A percentile compares a stretch with the other conserved stretches of the same genome.
phyloP scores from a whole-genome alignment of 1,284 basidiomycete genomes.

The Papiliotrema flavescens region DNA sequence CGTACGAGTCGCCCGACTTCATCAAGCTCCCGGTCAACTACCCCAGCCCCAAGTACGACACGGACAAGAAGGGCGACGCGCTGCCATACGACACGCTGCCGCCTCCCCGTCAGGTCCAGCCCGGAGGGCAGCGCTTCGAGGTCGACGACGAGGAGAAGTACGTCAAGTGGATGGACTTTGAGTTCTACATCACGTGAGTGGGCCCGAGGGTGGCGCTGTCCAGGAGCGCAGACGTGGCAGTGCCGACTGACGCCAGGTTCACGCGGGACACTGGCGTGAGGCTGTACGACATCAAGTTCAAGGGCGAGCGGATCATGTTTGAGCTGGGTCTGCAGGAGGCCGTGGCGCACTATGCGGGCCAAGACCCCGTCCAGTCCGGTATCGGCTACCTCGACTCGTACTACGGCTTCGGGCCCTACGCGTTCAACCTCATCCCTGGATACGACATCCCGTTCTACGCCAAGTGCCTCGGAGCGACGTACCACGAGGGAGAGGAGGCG shows the following conservation, averaged over 20 bases:
- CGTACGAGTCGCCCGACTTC: conserved; percentile 26
- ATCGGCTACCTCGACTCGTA: conserved; percentile 23
- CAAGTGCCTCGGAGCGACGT: conserved; percentile 19
- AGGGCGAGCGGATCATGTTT: conserved; percentile 38
- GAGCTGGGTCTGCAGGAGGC: conserved; percentile 44
- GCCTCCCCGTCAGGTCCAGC: conserved; percentile 36
- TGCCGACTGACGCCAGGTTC: conserved; percentile 21
- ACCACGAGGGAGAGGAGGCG: conserved; percentile 36
- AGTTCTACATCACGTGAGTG: conserved; percentile 30
- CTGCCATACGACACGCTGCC: conserved; percentile 29
- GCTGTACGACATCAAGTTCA: conserved; percentile 41
- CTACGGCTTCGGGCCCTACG: conserved; percentile 36
- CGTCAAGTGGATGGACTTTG: conserved; percentile 36
- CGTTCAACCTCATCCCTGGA: conserved; percentile 29
- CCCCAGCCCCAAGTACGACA: conserved; percentile 28
- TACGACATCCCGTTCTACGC: conserved; percentile 40
- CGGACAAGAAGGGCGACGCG: conserved; percentile 21
- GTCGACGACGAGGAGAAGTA: conserved; percentile 36
- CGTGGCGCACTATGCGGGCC: conserved; percentile 34
- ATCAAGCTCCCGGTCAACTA: conserved; percentile 23
- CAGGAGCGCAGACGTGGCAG: background rate
- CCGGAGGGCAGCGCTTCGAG: conserved; percentile 38
- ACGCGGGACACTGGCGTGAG: conserved; percentile 39
- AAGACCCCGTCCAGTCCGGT: conserved; percentile 35
- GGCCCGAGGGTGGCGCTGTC: background rate